Evolutionary conservation across 1,284 basidiomycete species (phyloP).

Genomic region (Tetrapyrgos nigripes): DNA sequence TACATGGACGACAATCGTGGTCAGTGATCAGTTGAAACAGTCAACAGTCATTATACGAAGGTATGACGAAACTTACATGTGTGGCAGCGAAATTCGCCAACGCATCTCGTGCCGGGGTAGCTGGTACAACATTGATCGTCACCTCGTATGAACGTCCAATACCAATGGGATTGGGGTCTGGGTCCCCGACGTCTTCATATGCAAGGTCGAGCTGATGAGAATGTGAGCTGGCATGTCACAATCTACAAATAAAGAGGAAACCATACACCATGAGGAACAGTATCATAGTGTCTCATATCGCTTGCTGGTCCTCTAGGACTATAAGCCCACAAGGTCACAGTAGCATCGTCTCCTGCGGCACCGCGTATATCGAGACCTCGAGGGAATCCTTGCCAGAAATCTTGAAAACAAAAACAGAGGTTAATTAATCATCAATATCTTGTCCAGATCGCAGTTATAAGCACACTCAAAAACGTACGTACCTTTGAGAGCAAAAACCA

Average conservation of each 20-base stretch:
- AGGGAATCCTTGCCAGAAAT: conserved; percentile 49
- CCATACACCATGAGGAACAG: conserved; percentile 44
- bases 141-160: conserved; percentile 48
- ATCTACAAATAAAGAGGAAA: neutral
- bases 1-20: neutral
- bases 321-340: conserved; percentile 48
- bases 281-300: conserved; percentile 51
- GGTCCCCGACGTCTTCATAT: conserved; percentile 51
- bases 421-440: neutral
- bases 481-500: conserved; percentile 44
- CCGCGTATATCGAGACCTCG: conserved; percentile 45
- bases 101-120: conserved; percentile 39
- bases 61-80: conserved; percentile 28
- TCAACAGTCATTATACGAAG: neutral
- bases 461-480: conserved; percentile 26
- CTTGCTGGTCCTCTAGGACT: conserved; percentile 45
- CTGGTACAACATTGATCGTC: conserved; percentile 39
- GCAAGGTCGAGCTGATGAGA: conserved; percentile 41
- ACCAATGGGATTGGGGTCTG: conserved; percentile 45
- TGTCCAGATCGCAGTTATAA: conserved; percentile 18
- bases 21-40: too few relatives aligned
- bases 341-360: conserved; percentile 37
- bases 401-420: conserved; percentile 12
- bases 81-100: conserved; percentile 38
- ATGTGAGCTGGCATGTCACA: conserved; percentile 1